phyloP scores from a whole-genome alignment of 306 rosid genomes.

The Benincasa hispida region DNA sequence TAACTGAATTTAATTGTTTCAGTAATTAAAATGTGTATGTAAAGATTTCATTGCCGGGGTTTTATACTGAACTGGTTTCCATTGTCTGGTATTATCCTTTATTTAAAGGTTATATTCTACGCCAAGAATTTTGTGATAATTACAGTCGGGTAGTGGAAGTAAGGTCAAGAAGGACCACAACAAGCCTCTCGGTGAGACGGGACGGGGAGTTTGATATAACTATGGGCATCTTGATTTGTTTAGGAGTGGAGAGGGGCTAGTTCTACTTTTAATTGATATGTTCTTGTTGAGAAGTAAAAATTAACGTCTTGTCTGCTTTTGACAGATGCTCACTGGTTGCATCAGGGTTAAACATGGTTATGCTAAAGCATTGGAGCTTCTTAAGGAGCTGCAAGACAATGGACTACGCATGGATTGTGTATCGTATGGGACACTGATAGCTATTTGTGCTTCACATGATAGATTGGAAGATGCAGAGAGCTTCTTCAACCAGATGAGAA shows the following conservation, averaged over 20 bases:
- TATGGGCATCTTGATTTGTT: not conserved
- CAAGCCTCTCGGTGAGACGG: no score
- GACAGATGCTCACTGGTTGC: constrained; percentile 81
- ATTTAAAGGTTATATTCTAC: not conserved
- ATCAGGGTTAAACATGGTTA: constrained; percentile 58
- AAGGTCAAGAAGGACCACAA: no score
- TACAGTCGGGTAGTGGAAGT: no score
- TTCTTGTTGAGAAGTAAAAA: not conserved
- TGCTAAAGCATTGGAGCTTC: constrained; percentile 57
- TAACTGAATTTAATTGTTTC: not conserved
- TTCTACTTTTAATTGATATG: not conserved
- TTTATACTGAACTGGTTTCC: not conserved
- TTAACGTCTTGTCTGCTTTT: constrained; percentile 7
- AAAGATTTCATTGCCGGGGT: not conserved
- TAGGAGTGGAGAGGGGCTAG: not conserved
- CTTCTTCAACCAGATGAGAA: constrained; percentile 66
- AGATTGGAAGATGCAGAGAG: constrained; percentile 67
- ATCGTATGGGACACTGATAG: constrained; percentile 69
- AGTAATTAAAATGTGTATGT: not conserved
- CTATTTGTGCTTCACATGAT: constrained; percentile 78
- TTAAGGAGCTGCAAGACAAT: constrained; percentile 48
- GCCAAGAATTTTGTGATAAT: not conserved
- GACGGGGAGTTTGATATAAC: no score
- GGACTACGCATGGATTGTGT: constrained; percentile 58
- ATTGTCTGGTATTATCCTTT: not conserved